Conservation (phyloP, 495 filamentous ascomycete genomes). For the Daldinia vernicosa region DNA sequence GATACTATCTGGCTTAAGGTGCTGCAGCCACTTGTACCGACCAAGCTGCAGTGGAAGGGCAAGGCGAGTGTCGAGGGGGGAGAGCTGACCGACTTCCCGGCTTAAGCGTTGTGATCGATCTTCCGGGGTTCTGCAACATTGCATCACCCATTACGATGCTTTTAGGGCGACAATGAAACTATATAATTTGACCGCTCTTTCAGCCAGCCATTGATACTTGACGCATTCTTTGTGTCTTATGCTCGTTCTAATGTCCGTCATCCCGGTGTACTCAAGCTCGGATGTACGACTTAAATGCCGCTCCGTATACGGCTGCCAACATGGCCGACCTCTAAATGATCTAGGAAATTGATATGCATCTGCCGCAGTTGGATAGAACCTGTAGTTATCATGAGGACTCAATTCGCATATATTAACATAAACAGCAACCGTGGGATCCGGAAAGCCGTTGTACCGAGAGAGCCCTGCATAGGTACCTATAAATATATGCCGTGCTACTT, state of each 20-base stretch:
- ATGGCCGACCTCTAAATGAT: background rate
- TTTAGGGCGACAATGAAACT: background rate
- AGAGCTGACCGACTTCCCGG: conserved; percentile 31
- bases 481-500: background rate
- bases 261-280: background rate
- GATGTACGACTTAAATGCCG: background rate
- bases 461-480: conserved; percentile 18
- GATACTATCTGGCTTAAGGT: conserved; percentile 56
- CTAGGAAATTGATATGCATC: background rate
- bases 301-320: too few species aligned
- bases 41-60: conserved; percentile 53
- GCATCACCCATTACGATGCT: background rate
- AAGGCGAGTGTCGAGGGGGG: conserved; percentile 50
- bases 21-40: conserved; percentile 56
- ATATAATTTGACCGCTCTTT: background rate
- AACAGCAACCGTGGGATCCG: background rate
- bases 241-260: background rate
- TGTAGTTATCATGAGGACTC: background rate
- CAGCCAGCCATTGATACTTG: background rate
- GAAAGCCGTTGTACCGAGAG: conserved; percentile 22
- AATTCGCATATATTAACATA: background rate
- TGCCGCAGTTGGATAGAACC: background rate
- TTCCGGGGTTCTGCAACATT: background rate
- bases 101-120: background rate
- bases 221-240: background rate